Percentiles rank a stretch among this genome's conserved stretches.
Conservation (phyloP, 176 grass and related monocot species). For the Carex scoparia region DNA sequence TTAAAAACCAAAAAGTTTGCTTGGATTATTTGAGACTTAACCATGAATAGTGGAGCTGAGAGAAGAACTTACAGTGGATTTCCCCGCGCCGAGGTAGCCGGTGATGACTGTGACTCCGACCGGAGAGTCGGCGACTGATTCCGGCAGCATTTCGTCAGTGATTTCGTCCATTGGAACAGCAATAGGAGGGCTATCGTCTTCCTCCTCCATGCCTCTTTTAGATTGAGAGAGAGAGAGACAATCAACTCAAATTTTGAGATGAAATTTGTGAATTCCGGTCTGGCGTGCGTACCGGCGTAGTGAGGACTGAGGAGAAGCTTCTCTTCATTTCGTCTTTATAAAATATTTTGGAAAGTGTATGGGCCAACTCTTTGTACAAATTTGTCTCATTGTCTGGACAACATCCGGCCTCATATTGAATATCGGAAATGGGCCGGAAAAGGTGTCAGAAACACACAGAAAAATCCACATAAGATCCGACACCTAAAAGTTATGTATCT, state of each 20-base stretch:
- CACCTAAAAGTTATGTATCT: neutral
- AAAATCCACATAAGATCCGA: neutral
- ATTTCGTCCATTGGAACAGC: conserved; percentile 44
- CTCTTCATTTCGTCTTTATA: neutral
- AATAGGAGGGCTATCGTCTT: conserved; percentile 57
- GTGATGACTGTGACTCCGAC: conserved; percentile 96
- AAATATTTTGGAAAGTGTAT: neutral
- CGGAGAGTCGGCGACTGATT: neutral
- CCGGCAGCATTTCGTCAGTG: neutral
- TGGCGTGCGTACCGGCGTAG: neutral
- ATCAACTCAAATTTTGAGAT: too few species aligned
- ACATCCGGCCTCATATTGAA: neutral
- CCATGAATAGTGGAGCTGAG: conserved; percentile 15
- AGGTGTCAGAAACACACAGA: neutral
- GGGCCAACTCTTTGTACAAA: neutral
- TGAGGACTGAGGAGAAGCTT: neutral
- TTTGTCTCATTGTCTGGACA: neutral
- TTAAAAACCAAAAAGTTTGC: neutral
- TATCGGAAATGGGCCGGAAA: neutral
- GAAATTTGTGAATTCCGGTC: too few species aligned
- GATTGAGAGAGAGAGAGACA: neutral
- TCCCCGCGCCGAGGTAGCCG: conserved; percentile 91
- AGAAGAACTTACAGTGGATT: conserved; percentile 60
- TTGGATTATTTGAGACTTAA: neutral
- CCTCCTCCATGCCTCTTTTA: conserved; percentile 49